Conservation (phyloP, 441 rosid species). For the Kokia cookei region DNA sequence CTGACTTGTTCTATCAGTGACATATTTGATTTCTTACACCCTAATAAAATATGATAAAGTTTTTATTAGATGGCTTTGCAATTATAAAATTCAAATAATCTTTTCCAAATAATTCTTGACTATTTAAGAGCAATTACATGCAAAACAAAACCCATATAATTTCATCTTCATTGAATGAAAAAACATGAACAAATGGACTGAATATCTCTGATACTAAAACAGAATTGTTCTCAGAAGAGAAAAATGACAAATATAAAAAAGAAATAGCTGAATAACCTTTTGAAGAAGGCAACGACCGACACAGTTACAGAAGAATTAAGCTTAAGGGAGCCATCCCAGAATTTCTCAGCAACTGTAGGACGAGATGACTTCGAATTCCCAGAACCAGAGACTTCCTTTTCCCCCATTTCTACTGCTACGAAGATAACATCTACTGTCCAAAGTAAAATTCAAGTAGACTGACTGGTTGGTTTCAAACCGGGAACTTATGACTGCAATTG, state of each 20-base stretch:
- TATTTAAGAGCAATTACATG: neutral
- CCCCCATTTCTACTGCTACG: neutral
- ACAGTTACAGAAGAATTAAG: constrained; percentile 26
- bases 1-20: neutral
- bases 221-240: neutral
- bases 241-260: neutral
- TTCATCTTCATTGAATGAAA: neutral
- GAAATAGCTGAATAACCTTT: constrained; percentile 19
- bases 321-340: constrained; percentile 33
- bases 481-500: neutral
- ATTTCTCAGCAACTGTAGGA: constrained; percentile 15
- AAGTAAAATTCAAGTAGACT: neutral
- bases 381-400: neutral
- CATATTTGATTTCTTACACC: neutral
- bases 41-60: neutral
- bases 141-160: neutral
- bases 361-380: neutral
- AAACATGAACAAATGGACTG: neutral
- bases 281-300: constrained; percentile 30
- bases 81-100: neutral
- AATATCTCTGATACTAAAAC: neutral
- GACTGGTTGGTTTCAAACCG: neutral
- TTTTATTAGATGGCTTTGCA: neutral
- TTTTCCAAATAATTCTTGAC: neutral
- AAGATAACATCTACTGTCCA: neutral